phyloP scores from a whole-genome alignment of 192 early-diverging fungal genomes.

The Linnemannia elongata region DNA sequence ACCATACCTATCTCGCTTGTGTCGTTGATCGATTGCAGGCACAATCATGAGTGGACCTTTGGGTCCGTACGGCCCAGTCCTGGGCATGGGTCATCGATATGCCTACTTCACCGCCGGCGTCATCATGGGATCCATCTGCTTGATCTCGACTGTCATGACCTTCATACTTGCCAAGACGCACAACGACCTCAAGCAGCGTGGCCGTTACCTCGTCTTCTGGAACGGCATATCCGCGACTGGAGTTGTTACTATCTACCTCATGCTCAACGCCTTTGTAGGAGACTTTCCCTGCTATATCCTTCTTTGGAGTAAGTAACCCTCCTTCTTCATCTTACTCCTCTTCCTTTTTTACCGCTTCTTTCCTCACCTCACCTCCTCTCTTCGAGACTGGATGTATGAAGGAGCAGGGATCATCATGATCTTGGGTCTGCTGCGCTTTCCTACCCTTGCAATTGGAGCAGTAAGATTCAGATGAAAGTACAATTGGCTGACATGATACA shows the following conservation, averaged over 20 bases:
- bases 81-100: slow-evolving; percentile 31
- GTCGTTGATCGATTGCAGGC: slow-evolving; percentile 2
- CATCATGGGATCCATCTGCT: slow-evolving; percentile 35
- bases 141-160: slow-evolving; percentile 39
- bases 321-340: background rate
- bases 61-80: slow-evolving; percentile 39
- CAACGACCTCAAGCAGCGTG: slow-evolving; percentile 55
- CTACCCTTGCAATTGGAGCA: background rate
- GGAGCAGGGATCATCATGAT: background rate
- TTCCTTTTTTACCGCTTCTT: background rate
- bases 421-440: background rate
- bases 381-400: background rate
- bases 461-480: background rate
- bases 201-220: slow-evolving; percentile 53
- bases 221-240: slow-evolving; percentile 49
- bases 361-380: background rate
- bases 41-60: slow-evolving; percentile 4
- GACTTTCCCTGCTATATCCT: slow-evolving; percentile 49
- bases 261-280: slow-evolving; percentile 51
- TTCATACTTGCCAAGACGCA: slow-evolving; percentile 44
- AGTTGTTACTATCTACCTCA: slow-evolving; percentile 41
- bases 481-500: slow-evolving; percentile 21
- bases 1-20: background rate
- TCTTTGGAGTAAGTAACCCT: slow-evolving; percentile 39
- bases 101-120: slow-evolving; percentile 28